These are phyloP conservation scores for Camelina neglecta DNA, from an alignment of 345 rosid species.

Conservation along the genomic window DNA sequence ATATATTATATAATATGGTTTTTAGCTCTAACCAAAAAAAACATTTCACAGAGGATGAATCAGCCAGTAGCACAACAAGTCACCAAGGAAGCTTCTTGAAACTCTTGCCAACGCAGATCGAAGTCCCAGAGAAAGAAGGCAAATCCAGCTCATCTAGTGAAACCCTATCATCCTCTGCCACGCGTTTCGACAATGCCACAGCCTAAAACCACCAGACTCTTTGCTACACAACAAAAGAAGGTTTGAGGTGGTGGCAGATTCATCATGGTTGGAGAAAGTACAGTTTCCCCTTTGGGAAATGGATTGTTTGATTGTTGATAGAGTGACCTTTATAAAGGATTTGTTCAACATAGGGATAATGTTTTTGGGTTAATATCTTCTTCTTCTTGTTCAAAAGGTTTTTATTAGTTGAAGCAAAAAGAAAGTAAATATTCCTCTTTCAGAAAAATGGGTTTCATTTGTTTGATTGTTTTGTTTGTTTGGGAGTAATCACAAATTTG, in stretches of 20 bases:
- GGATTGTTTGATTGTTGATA: conserved; percentile 33
- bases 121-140: conserved; percentile 61
- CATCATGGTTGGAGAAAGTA: conserved; percentile 4
- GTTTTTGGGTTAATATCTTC: conserved; percentile 26
- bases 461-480: conserved; percentile 28
- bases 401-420: conserved; percentile 18
- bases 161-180: neutral
- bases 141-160: conserved; percentile 49
- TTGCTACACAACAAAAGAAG: neutral
- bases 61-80: conserved; percentile 49
- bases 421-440: conserved; percentile 26
- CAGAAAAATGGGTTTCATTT: neutral
- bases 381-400: neutral
- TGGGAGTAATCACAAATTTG: neutral
- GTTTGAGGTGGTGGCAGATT: neutral
- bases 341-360: conserved; percentile 22
- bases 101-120: conserved; percentile 67
- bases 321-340: conserved; percentile 21
- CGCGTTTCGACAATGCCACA: conserved; percentile 23
- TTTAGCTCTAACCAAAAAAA: conserved; percentile 16
- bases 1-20: neutral
- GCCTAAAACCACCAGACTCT: conserved; percentile 12
- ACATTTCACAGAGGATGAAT: conserved; percentile 70
- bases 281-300: conserved; percentile 7
- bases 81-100: conserved; percentile 79